phyloP scores from a whole-genome alignment of 1,139 yeast genomes.

The Pneumocystis jirovecii region DNA sequence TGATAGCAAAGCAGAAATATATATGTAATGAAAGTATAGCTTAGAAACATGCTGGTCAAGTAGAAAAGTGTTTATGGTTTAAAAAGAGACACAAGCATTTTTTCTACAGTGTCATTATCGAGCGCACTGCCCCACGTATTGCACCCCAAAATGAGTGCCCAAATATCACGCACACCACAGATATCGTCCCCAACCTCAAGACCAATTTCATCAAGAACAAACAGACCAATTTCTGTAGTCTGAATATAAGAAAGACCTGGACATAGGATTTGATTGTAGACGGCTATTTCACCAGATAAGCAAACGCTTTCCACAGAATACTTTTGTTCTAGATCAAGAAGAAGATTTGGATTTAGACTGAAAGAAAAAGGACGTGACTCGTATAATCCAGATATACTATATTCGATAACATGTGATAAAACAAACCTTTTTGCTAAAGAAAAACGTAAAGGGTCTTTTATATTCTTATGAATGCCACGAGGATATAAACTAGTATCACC shows the following conservation, averaged over 20 bases:
- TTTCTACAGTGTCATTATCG: neutral
- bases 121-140: neutral
- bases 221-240: neutral
- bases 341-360: neutral
- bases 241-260: neutral
- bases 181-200: neutral
- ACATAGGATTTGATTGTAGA: neutral
- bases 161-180: neutral
- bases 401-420: neutral
- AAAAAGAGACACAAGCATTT: neutral
- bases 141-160: neutral
- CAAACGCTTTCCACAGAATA: neutral
- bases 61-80: neutral
- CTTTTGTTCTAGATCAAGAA: neutral
- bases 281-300: neutral
- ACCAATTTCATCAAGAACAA: slow-evolving; percentile 1
- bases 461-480: neutral
- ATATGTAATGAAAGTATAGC: too few relatives aligned
- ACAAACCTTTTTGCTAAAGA: neutral
- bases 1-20: too few relatives aligned
- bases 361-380: neutral
- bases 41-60: too few relatives aligned
- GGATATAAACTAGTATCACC: neutral
- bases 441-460: neutral
- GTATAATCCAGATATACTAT: neutral